Percentiles rank a stretch among this genome's conserved stretches.
Evolutionary conservation across 129 eudicot genomes (phyloP).

Genomic region (Silybum marianum): DNA sequence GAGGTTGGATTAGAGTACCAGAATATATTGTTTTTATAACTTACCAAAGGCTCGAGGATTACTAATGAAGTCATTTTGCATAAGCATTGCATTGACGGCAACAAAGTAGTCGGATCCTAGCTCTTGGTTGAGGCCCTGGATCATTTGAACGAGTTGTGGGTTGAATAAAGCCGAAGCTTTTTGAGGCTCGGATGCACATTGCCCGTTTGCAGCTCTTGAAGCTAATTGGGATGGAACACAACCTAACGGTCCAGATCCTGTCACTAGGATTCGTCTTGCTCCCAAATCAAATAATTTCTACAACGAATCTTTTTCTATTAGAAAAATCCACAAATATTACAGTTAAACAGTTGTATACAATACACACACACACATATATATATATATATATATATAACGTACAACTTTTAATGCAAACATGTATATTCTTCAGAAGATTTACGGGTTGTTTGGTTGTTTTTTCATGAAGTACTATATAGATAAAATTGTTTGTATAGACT

Average conservation of each 20-base stretch:
- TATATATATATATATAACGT: too few species aligned
- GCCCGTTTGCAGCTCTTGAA: conserved; percentile 48
- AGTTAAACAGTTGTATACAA: background rate
- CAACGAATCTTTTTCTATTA: background rate
- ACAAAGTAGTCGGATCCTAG: conserved; percentile 57
- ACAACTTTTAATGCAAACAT: background rate
- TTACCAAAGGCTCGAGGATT: conserved; percentile 71
- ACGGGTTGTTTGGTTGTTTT: too few species aligned
- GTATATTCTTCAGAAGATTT: background rate
- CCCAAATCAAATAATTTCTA: conserved; percentile 64
- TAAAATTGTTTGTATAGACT: too few species aligned
- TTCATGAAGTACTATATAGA: too few species aligned
- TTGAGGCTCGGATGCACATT: conserved; percentile 70
- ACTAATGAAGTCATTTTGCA: conserved; percentile 60
- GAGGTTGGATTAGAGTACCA: too few species aligned
- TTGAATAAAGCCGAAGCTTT: conserved; percentile 61
- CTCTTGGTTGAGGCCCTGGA: conserved; percentile 56
- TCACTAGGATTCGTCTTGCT: conserved; percentile 66
- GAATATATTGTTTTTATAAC: background rate
- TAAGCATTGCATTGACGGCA: conserved; percentile 53
- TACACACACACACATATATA: too few species aligned
- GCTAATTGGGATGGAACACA: conserved; percentile 78
- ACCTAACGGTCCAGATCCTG: conserved; percentile 80
- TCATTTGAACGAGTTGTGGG: conserved; percentile 65
- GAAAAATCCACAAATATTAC: background rate